Conservation (phyloP, 768 basidiomycete species). For the Symmetrospora coprosmae region DNA sequence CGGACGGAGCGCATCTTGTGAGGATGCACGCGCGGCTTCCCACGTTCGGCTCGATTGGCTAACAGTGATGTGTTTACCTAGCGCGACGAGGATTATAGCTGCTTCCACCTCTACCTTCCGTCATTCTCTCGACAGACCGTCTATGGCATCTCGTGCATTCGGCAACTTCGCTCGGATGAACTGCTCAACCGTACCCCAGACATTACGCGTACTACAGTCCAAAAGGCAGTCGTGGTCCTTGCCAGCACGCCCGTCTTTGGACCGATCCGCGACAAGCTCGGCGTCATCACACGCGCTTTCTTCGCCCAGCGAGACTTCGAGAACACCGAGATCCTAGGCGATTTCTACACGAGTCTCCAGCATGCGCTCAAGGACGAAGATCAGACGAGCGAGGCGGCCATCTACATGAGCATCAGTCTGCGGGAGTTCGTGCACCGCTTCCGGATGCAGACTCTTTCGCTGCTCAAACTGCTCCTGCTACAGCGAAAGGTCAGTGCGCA, state of each 20-base stretch:
- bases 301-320: slow-evolving; percentile 87
- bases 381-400: slow-evolving; percentile 76
- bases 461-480: slow-evolving; percentile 86
- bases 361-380: slow-evolving; percentile 46
- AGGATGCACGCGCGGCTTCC: too few species aligned
- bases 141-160: slow-evolving; percentile 95
- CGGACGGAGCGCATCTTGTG: slow-evolving; percentile 91
- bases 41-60: too few species aligned
- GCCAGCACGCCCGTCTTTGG: slow-evolving; percentile 71
- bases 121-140: slow-evolving; percentile 54
- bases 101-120: slow-evolving; percentile 56
- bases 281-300: slow-evolving; percentile 80
- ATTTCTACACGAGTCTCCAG: slow-evolving; percentile 68
- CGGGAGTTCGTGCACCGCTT: slow-evolving; percentile 87
- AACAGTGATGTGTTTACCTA: slow-evolving; percentile 33
- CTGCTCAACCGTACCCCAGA: slow-evolving; percentile 63
- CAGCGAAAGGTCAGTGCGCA: slow-evolving; percentile 60
- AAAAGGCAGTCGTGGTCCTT: slow-evolving; percentile 91
- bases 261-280: slow-evolving; percentile 83
- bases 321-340: slow-evolving; percentile 72
- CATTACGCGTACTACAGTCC: slow-evolving; percentile 87
- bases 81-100: slow-evolving; percentile 88
- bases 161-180: slow-evolving; percentile 69
- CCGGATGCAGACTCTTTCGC: slow-evolving; percentile 74
- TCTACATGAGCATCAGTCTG: slow-evolving; percentile 71